Conservation (phyloP, 2,329 filamentous ascomycete genomes). For the Botrytis fabae region DNA sequence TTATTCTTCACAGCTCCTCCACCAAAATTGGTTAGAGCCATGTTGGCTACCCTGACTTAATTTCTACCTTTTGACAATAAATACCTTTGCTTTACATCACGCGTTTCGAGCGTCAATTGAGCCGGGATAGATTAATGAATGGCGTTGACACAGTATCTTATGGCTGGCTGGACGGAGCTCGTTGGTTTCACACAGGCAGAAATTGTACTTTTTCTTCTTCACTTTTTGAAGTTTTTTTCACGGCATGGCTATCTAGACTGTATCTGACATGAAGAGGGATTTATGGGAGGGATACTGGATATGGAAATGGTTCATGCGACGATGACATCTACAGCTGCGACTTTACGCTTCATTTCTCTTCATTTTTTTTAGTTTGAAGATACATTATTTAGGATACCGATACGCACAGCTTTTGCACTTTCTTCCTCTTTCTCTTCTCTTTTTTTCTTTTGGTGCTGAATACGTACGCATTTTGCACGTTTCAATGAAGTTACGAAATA, state of each 20-base stretch:
- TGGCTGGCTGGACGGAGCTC: neutral
- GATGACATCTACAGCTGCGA: slow-evolving; percentile 8
- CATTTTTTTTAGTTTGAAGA: neutral
- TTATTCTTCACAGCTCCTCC: slow-evolving; percentile 55
- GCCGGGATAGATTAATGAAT: slow-evolving; percentile 6
- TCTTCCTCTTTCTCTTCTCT: neutral
- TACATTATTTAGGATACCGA: slow-evolving; percentile 6
- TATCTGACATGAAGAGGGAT: slow-evolving; percentile 9
- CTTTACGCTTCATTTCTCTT: neutral
- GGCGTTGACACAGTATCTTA: slow-evolving; percentile 1
- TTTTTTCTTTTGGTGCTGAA: neutral
- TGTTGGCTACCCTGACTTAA: slow-evolving; percentile 69
- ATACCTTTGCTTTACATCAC: neutral
- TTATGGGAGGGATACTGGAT: slow-evolving; percentile 10
- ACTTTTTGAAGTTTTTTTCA: neutral
- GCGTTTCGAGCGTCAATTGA: neutral
- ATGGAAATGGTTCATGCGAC: neutral
- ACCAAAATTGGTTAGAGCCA: slow-evolving; percentile 64
- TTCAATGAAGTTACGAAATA: neutral
- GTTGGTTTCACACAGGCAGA: neutral
- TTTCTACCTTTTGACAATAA: neutral
- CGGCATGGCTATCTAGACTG: slow-evolving; percentile 12
- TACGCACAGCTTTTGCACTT: neutral
- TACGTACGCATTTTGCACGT: neutral
- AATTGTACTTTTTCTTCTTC: neutral